These are phyloP conservation scores for Aspergillus cristatus DNA, from an alignment of 495 filamentous ascomycete species.

Conservation along the genomic window DNA sequence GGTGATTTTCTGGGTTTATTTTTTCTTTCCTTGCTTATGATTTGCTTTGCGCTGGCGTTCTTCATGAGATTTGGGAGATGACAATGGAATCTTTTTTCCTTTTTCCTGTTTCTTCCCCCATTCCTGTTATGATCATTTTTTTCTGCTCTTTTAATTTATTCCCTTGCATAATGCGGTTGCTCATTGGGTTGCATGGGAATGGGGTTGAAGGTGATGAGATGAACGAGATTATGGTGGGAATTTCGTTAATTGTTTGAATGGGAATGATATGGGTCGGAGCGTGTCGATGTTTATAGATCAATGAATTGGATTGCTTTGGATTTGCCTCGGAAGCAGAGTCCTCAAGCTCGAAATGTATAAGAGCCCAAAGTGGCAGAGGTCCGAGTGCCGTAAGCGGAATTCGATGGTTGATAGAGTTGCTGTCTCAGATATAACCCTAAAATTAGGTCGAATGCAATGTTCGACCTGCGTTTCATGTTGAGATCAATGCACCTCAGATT, in stretches of 20 bases:
- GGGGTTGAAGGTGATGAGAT: constrained; percentile 8
- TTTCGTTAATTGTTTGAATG: too few relatives aligned
- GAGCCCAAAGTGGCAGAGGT: too few relatives aligned
- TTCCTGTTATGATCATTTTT: constrained; percentile 1
- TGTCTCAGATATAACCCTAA: too few relatives aligned
- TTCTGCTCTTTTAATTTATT: constrained; percentile 12
- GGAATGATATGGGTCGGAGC: too few relatives aligned
- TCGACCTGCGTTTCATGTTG: too few relatives aligned
- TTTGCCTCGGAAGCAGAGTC: too few relatives aligned
- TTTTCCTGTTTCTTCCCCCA: constrained; percentile 7
- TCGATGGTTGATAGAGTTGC: too few relatives aligned
- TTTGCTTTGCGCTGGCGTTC: constrained; percentile 36
- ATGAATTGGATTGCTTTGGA: too few relatives aligned
- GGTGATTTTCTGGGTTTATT: constrained; percentile 14
- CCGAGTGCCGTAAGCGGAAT: too few relatives aligned
- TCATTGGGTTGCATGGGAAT: constrained; percentile 9
- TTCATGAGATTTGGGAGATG: constrained; percentile 22
- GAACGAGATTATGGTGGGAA: constrained; percentile 10
- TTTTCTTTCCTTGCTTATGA: constrained; percentile 17
- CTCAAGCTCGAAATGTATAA: too few relatives aligned
- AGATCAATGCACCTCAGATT: too few relatives aligned
- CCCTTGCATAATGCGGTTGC: constrained; percentile 14
- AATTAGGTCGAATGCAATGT: too few relatives aligned
- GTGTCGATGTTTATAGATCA: background rate
- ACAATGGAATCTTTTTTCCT: constrained; percentile 16